Evolutionary conservation across 169 alveolate species (phyloP), one percentile per base, ranked within the genome.

Genomic region (Neospora caninum): DNA sequence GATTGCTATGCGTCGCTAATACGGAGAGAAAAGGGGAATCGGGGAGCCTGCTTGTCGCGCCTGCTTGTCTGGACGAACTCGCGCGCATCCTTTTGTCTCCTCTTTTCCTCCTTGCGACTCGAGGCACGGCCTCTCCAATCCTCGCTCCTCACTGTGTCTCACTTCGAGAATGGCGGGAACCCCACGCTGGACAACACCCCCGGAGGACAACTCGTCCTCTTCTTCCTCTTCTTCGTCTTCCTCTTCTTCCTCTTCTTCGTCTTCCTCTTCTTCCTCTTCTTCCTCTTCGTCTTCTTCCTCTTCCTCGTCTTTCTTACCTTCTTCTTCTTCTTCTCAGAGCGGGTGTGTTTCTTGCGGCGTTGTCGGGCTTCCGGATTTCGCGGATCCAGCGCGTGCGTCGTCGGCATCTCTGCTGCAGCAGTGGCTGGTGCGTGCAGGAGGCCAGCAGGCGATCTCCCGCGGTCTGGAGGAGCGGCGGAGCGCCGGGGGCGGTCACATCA

Each of bases 401-500:
- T 64, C 73, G 4, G 25, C 73, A 9, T 64, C 73, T 16, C 31
- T 64, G 34, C 16, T 64, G 25, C 73, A 64, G 34, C 34, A 16
- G 34, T 64, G 73, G 73, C 25, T 64, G 34, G 16, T 29, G 34
- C 73, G 20, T 9, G 73, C 73, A 22, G 73, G 73, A 6, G 73
- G 73, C 73, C 31, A 10, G 31, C 7, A 9, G 25, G 16, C 73
- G 16, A 22, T 64, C 73, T 64, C 73, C 31, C 73, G 73, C 73
- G n/a, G n/a, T 7, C n/a, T 64, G 34, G 4, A 9, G 16, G 34
- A 1, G 7, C n/a, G 7, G n/a, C 34, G 34, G 73, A 22, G 34
- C 73, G 73, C 49, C 45, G 86, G 9, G 29, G 86, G 86, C 39
- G 86, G 86, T 16, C 45, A 36, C 86, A 78, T 78, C 39, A n/a